Conservation (phyloP, 495 filamentous ascomycete species). For the Corynascus novoguineensis region DNA sequence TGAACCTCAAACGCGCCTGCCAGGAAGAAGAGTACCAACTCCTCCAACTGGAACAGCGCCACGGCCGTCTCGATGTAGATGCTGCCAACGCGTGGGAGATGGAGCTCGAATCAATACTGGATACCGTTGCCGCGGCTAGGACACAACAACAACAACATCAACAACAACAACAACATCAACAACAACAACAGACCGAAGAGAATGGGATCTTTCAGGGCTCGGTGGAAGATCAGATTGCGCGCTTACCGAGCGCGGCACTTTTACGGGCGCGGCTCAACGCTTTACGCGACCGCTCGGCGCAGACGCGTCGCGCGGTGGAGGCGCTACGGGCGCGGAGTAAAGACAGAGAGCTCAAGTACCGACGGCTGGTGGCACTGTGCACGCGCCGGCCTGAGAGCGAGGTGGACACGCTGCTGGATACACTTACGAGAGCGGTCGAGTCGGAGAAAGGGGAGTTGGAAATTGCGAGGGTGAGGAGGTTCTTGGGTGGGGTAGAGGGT, state of each 20-base stretch:
- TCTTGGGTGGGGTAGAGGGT: constrained; percentile 64
- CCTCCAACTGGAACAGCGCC: constrained; percentile 34
- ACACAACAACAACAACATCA: neutral
- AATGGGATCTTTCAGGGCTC: constrained; percentile 11
- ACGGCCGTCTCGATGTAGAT: constrained; percentile 32
- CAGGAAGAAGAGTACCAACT: constrained; percentile 46
- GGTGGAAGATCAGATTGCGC: constrained; percentile 6
- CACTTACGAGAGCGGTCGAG: constrained; percentile 63
- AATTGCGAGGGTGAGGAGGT: constrained; percentile 62
- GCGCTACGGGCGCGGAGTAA: constrained; percentile 55
- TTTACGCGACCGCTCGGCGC: constrained; percentile 50
- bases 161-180: neutral
- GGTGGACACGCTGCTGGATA: constrained; percentile 59
- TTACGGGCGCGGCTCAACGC: constrained; percentile 43
- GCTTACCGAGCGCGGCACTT: constrained; percentile 35
- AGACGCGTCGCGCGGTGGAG: constrained; percentile 52
- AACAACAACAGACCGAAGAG: neutral
- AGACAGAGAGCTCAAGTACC: constrained; percentile 64
- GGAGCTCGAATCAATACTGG: constrained; percentile 29
- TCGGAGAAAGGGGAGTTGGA: constrained; percentile 67
- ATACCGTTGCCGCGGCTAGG: constrained; percentile 7
- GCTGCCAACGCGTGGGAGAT: constrained; percentile 36
- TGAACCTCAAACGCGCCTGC: constrained; percentile 44
- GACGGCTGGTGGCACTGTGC: constrained; percentile 64
- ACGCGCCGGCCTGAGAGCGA: constrained; percentile 57